Base-by-base conservation (phyloP, 2,329 filamentous ascomycete genomes). In the Alternaria conjuncta region DNA sequence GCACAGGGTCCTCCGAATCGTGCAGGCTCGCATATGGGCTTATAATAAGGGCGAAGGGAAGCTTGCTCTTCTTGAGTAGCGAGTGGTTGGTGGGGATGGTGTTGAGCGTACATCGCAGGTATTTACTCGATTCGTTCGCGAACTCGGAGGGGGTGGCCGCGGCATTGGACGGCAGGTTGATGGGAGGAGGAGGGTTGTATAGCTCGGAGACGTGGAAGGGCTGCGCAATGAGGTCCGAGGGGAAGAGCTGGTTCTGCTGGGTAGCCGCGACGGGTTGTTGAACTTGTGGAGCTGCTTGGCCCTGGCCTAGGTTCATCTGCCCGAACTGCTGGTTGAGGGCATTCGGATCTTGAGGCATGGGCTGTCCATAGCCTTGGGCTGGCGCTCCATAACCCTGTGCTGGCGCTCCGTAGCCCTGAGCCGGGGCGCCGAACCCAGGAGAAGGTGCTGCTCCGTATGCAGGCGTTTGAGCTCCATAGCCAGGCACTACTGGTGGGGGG, bases 191-290 rank as follows among this genome's bases (percentile, higher is more conserved):
- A 49, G 94, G 93, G 65, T 94, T 87, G 74, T 98, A 95, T 68
- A 99, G 84, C 84, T 98, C 96, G 54, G 91, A 89, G 71, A 97
- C 94, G 78, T 97, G 95, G 83, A 99, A 97, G 25, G 95, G 94
- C 82, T 97, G 93, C 73, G 91, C 93, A 75, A 97, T 87, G 64
- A 99, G 87, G 78, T 99, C 96, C 46, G 94, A 95, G 18, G 94
- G 92, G 79, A 96, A 95, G 63, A 98, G 88, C 82, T 95, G 93
- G 82, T 97, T 98, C 59, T 76, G 74, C 60, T 72, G 74, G 11
- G 65, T 61, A n/a, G 70, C 79, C 21, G 78, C 74, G 61, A 75
- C 77, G 65, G 70, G 69, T 32, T 74, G 73, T 43, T 72, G 72
- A 32, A 63, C 45, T 54, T 77, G 80, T 63, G 75, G 78, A 13